Base-by-base conservation (phyloP, 345 rosid genomes). In the Lumnitzera racemosa region DNA sequence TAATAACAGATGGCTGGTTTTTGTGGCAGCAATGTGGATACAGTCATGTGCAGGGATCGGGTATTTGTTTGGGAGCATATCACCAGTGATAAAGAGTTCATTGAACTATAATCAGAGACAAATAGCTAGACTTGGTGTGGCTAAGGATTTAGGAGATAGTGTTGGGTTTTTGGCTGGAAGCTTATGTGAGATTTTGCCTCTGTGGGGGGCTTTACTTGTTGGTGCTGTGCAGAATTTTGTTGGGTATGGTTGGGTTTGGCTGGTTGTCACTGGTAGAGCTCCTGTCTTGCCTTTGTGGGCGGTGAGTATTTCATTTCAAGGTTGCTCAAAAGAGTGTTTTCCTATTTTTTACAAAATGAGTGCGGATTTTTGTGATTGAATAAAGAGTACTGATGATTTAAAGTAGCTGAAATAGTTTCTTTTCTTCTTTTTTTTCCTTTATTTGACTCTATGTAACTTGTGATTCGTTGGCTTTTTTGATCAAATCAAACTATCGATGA, bases 1-100 rank as follows among this genome's bases (percentile, higher is more conserved):
- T 41, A 86, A 77, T 68, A 88, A 88, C 52, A 78, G 99, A 81
- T 95, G 98, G 98, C 80, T 88, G 54, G 99, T 90, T 58, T 90
- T 95, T 60, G 96, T 95, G 57, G 94, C 95, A 1, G 95, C 98
- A 81, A 95, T 95, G 94, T 95, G 99, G 98, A 83, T 95, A 62
- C 91, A 90, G 75, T 90, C 98, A 1, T 86, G 96, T 66, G 97
- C 98, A 15, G 99, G 99, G 11, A 72, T 86, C 56, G 98, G 96
- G 54, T 95, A 95, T 71, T 58, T 95, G 72, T 95, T 88, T 70
- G 96, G 98, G 47, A 95, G 98, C 76, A 83, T 95, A 59, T 95
- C 99, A 14, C 99, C 99, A 15, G 96, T 87, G 41, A 88, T 90
- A 49, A 95, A 95, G 82, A 87, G 84, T 72, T 86, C 96, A 2